phyloP scores from a whole-genome alignment of 257 asterid genomes.

The Rehmannia glutinosa region DNA sequence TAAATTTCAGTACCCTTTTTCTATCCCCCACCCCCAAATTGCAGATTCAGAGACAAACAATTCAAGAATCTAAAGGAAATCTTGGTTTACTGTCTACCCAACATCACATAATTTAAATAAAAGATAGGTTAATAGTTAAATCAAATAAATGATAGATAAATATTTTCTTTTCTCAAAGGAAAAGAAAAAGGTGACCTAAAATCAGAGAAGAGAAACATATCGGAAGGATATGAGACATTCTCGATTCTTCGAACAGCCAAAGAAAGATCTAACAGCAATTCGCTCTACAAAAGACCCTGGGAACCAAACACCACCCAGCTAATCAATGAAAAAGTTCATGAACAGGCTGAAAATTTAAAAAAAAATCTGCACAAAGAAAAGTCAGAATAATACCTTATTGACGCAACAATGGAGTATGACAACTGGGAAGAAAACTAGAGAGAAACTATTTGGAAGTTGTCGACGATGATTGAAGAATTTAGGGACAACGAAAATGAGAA shows the following conservation, averaged over 20 bases:
- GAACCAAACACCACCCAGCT: slow-evolving; percentile 14
- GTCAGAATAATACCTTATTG: slow-evolving; percentile 11
- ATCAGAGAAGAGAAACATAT: slow-evolving; percentile 54
- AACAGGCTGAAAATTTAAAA: not conserved
- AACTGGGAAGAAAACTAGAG: not conserved
- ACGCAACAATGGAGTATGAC: not conserved
- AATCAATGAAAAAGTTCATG: not conserved
- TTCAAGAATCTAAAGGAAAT: no score
- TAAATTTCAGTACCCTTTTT: no score
- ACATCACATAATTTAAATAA: no score
- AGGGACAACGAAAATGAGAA: not conserved
- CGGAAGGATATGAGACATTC: slow-evolving; percentile 79
- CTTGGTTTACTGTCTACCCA: no score
- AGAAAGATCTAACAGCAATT: slow-evolving; percentile 25
- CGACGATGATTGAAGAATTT: not conserved
- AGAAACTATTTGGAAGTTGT: not conserved
- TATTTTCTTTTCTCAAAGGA: no score
- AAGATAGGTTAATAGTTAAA: no score
- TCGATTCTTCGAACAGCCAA: slow-evolving; percentile 47
- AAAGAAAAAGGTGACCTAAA: slow-evolving; percentile 14
- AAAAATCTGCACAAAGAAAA: not conserved
- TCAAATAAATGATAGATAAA: no score
- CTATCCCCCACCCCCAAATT: no score
- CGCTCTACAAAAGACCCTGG: slow-evolving; percentile 39
- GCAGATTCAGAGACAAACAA: no score